Conservation (phyloP, 441 rosid species). For the Codiaeum variegatum region DNA sequence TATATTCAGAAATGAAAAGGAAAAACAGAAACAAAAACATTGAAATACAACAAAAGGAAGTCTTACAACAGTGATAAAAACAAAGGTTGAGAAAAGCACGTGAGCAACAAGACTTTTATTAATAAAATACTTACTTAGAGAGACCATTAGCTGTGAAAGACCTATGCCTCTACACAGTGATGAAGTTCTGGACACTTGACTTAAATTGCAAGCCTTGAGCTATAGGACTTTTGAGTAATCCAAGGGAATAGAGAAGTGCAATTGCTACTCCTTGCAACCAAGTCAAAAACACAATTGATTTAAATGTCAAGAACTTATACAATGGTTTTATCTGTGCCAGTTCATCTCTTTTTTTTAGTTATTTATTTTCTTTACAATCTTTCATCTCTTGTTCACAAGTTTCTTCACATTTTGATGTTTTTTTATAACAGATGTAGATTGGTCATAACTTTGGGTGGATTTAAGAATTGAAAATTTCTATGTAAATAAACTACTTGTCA, state of each 20-base stretch:
- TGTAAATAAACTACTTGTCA: no score
- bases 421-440: no score
- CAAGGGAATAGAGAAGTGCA: conserved; percentile 78
- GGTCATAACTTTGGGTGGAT: no score
- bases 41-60: not conserved
- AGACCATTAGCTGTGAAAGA: conserved; percentile 17
- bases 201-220: conserved; percentile 84
- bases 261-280: conserved; percentile 99
- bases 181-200: conserved; percentile 93
- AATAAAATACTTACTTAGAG: conserved; percentile 1
- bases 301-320: conserved; percentile 88
- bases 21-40: not conserved
- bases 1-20: not conserved
- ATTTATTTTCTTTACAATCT: no score
- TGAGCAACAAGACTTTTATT: not conserved
- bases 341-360: no score
- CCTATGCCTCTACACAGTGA: conserved; percentile 96
- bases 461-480: no score
- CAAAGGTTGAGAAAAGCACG: not conserved
- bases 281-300: conserved; percentile 94
- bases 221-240: conserved; percentile 76
- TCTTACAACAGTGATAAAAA: not conserved
- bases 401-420: no score
- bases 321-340: conserved; percentile 90
- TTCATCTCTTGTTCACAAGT: no score